Evolutionary conservation across 2,329 filamentous ascomycete genomes (phyloP), one percentile per base, ranked within the genome.

Genomic region (Talaromyces rugulosus): DNA sequence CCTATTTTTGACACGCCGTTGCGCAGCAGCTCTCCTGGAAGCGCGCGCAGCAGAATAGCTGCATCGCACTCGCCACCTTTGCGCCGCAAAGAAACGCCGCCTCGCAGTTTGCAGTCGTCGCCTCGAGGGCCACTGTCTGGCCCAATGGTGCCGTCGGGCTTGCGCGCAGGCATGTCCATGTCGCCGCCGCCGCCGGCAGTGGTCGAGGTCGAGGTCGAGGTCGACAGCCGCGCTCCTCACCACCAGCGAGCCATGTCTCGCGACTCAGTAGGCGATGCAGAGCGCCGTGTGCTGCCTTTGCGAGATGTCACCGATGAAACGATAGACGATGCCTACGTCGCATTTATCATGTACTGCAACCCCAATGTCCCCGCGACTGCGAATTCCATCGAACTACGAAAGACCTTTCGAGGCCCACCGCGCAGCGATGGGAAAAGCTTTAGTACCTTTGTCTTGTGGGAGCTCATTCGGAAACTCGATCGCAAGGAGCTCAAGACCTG

Each of bases 261-360:
- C 59, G 74, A 77, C 44, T 56, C 71, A 4, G 63, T 71, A 11
- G 72, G 74, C 50, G 62, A 63, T 8, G 80, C 74, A 59, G 82
- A 85, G 68, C 66, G 70, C 31, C 81, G 84, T 58, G 66, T 76
- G 23, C 76, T 94, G 55, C 93, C 93, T 7, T 81, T 87, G 60
- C 85, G 83, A 65, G 80, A 87, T 64, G 87, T 96, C 33, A 87
- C 85, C 3, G 83, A 86, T 68, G 83, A 85, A 1, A 89, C 84
- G 12, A 88, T 97, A 66, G 90, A 93, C 70, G 87, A 94, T 72
- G 88, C 91, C 57, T 97, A 93, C 73, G 88, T 93, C 63, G 77
- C 81, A 67, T 97, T 97, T 74, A 90, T 97, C 69, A 82, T 97
- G 62, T 91, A 92, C 75, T 96, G 93, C 81, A 97, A 97, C 74